Conservation (phyloP, 805 yeast species). For the Vanderwaltozyma tropicalis region DNA sequence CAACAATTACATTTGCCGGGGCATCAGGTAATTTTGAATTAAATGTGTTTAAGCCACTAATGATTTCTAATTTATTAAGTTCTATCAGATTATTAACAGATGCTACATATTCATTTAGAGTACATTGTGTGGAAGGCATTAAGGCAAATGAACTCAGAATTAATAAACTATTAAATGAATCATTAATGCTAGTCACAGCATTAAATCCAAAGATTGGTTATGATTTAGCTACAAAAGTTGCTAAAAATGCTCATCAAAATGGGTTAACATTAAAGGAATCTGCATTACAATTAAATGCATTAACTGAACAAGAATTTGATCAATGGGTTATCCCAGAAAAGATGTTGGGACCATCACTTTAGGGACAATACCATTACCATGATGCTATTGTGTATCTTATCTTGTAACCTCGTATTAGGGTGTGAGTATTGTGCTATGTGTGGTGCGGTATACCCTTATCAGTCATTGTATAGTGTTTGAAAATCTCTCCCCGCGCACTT, state of each 20-base stretch:
- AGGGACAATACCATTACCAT: background rate
- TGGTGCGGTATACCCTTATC: background rate
- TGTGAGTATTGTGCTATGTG: background rate
- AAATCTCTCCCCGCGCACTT: too few species aligned
- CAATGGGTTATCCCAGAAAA: constrained; percentile 96
- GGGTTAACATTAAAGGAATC: constrained; percentile 91
- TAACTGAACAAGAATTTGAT: constrained; percentile 79
- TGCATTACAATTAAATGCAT: constrained; percentile 81
- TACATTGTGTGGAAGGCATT: constrained; percentile 91
- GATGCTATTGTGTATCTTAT: background rate
- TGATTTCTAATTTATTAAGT: constrained; percentile 81
- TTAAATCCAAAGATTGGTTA: constrained; percentile 97
- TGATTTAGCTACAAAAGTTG: constrained; percentile 93
- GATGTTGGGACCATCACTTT: constrained; percentile 75
- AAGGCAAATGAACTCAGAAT: constrained; percentile 81
- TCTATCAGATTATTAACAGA: constrained; percentile 85
- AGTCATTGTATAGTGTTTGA: too few species aligned
- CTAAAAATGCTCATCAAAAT: constrained; percentile 97
- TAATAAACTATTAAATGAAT: constrained; percentile 78
- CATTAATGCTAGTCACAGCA: constrained; percentile 95
- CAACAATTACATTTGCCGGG: constrained; percentile 92
- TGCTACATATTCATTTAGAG: constrained; percentile 80
- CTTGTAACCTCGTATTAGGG: background rate
- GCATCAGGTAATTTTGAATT: constrained; percentile 98
- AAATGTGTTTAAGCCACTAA: constrained; percentile 93